phyloP scores from a whole-genome alignment of 2,329 filamentous ascomycete species.

The Xylariales sp. region DNA sequence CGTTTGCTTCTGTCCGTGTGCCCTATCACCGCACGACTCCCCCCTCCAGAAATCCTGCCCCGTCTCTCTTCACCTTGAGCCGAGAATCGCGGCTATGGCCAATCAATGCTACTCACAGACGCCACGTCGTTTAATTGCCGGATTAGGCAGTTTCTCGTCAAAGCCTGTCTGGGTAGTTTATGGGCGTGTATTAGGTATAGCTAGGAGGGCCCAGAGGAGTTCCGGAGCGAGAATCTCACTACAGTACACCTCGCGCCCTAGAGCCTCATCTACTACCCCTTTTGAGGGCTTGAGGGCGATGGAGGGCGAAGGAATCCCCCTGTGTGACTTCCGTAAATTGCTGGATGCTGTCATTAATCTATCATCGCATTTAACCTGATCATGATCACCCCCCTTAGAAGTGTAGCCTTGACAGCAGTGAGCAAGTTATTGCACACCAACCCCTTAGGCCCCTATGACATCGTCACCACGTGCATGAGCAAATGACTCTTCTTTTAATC shows the following conservation, averaged over 20 bases:
- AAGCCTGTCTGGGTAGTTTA: neutral
- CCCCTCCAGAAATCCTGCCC: neutral
- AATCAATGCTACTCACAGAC: conserved; percentile 8
- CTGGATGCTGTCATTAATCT: neutral
- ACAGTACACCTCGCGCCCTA: neutral
- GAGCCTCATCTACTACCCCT: conserved; percentile 1
- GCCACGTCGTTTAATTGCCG: conserved; percentile 32
- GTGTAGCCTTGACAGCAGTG: no score
- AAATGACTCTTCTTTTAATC: neutral
- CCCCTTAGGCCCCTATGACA: neutral
- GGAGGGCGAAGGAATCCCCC: neutral
- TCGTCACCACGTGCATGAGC: neutral
- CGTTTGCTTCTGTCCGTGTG: conserved; percentile 1
- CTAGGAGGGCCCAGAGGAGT: neutral
- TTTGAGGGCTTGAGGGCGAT: neutral
- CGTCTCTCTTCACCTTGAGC: conserved; percentile 13
- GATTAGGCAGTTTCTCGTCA: conserved; percentile 39
- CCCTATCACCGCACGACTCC: conserved; percentile 1
- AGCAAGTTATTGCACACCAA: neutral
- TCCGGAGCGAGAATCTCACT: no score
- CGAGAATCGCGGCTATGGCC: conserved; percentile 10
- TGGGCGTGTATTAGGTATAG: no score
- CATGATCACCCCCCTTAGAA: neutral
- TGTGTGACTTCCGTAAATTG: neutral
- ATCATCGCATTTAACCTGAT: neutral